phyloP scores from a whole-genome alignment of 257 asterid species.

The Nicotiana benthamiana region DNA sequence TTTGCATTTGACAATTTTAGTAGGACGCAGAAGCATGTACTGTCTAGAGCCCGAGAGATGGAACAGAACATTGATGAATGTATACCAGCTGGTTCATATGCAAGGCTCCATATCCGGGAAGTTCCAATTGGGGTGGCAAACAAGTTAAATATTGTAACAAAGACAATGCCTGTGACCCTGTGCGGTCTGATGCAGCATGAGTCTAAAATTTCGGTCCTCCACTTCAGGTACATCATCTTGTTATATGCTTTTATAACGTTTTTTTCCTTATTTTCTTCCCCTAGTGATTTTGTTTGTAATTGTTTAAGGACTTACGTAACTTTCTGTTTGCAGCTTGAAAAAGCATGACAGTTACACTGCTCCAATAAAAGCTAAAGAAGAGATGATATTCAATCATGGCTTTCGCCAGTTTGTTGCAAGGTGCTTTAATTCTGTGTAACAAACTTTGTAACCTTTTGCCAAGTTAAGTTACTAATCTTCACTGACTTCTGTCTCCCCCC shows the following conservation, averaged over 20 bases:
- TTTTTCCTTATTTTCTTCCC: not conserved
- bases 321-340: slow-evolving; percentile 46
- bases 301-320: slow-evolving; percentile 8
- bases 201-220: slow-evolving; percentile 88
- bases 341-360: slow-evolving; percentile 72
- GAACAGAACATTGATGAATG: slow-evolving; percentile 51
- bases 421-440: slow-evolving; percentile 20
- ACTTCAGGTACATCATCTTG: slow-evolving; percentile 62
- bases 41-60: slow-evolving; percentile 62
- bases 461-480: not conserved
- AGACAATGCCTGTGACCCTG: slow-evolving; percentile 51
- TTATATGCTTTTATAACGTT: not conserved
- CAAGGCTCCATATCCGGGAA: slow-evolving; percentile 59
- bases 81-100: slow-evolving; percentile 59
- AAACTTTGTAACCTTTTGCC: not conserved
- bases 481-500: not conserved
- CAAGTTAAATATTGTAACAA: slow-evolving; percentile 35
- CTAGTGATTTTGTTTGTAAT: slow-evolving; percentile 2
- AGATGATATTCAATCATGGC: slow-evolving; percentile 84
- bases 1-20: slow-evolving; percentile 80
- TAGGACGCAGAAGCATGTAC: slow-evolving; percentile 76
- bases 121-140: slow-evolving; percentile 52
- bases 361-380: slow-evolving; percentile 95
- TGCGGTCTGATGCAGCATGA: slow-evolving; percentile 90
- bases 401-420: slow-evolving; percentile 81